phyloP scores from a whole-genome alignment of 768 basidiomycete genomes.

The Rhodocollybia butyracea region DNA sequence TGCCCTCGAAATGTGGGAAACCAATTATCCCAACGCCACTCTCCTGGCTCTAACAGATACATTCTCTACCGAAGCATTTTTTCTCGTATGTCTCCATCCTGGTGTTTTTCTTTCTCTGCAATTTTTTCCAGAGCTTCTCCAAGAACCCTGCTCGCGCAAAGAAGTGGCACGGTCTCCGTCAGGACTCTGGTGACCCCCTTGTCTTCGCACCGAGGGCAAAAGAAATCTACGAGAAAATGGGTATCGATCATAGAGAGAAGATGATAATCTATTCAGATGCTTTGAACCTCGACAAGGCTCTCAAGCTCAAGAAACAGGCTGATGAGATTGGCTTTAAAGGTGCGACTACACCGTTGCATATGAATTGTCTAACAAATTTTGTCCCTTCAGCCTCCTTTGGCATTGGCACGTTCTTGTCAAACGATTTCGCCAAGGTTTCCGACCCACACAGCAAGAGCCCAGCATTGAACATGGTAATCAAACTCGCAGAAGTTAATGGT shows the following conservation, averaged over 20 bases:
- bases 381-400: slow-evolving; percentile 72
- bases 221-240: slow-evolving; percentile 65
- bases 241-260: slow-evolving; percentile 64
- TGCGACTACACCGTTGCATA: slow-evolving; percentile 20
- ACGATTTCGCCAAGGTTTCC: slow-evolving; percentile 67
- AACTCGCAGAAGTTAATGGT: slow-evolving; percentile 71
- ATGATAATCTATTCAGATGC: slow-evolving; percentile 83
- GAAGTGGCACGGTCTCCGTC: slow-evolving; percentile 81
- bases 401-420: slow-evolving; percentile 90
- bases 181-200: slow-evolving; percentile 92
- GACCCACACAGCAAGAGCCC: slow-evolving; percentile 59
- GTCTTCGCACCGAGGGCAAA: slow-evolving; percentile 75
- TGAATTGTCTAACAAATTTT: not conserved
- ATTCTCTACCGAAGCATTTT: slow-evolving; percentile 85
- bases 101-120: not conserved
- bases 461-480: slow-evolving; percentile 94
- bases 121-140: slow-evolving; percentile 51
- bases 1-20: slow-evolving; percentile 87
- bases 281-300: slow-evolving; percentile 66
- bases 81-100: slow-evolving; percentile 49
- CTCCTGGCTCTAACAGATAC: slow-evolving; percentile 92
- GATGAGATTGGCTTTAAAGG: slow-evolving; percentile 70
- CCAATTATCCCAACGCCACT: slow-evolving; percentile 54
- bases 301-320: slow-evolving; percentile 68
- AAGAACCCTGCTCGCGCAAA: slow-evolving; percentile 54